These are phyloP conservation scores for Epichloe sp. DNA, from an alignment of 2,329 filamentous ascomycete genomes.

Conservation along the genomic window DNA sequence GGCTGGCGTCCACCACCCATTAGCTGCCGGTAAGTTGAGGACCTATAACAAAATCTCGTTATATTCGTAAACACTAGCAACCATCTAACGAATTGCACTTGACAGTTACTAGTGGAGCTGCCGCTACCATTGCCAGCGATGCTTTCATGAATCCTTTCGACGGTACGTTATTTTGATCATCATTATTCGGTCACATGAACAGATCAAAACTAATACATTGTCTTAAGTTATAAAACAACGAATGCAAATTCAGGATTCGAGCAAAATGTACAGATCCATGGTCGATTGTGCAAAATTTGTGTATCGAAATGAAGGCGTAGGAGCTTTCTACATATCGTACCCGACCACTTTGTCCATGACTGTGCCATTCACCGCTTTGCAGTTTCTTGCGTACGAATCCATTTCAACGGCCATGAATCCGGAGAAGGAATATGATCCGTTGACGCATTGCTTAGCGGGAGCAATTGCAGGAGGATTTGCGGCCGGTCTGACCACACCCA, in stretches of 20 bases:
- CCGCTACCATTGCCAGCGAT: constrained; percentile 92
- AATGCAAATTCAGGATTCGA: constrained; percentile 97
- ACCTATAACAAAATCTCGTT: background rate
- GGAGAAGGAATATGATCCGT: constrained; percentile 70
- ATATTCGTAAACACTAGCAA: background rate
- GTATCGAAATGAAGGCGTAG: constrained; percentile 74
- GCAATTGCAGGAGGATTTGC: constrained; percentile 88
- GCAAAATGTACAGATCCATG: constrained; percentile 72
- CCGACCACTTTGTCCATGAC: constrained; percentile 98
- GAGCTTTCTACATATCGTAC: constrained; percentile 96
- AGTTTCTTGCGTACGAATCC: constrained; percentile 96
- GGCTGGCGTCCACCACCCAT: constrained; percentile 74
- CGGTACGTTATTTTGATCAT: constrained; percentile 41
- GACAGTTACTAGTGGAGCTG: constrained; percentile 78
- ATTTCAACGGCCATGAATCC: constrained; percentile 91
- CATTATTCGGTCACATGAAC: background rate
- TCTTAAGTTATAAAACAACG: constrained; percentile 88
- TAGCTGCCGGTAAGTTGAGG: constrained; percentile 64
- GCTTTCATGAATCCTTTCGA: constrained; percentile 99
- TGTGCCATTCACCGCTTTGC: constrained; percentile 89
- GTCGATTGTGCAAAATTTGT: constrained; percentile 77
- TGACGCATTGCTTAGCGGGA: constrained; percentile 87
- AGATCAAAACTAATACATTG: background rate
- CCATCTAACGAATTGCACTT: background rate
- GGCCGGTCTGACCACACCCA: constrained; percentile 83